Evolutionary conservation across 805 yeast species (phyloP).

Genomic region (Blastobotrys mokoenaii): DNA sequence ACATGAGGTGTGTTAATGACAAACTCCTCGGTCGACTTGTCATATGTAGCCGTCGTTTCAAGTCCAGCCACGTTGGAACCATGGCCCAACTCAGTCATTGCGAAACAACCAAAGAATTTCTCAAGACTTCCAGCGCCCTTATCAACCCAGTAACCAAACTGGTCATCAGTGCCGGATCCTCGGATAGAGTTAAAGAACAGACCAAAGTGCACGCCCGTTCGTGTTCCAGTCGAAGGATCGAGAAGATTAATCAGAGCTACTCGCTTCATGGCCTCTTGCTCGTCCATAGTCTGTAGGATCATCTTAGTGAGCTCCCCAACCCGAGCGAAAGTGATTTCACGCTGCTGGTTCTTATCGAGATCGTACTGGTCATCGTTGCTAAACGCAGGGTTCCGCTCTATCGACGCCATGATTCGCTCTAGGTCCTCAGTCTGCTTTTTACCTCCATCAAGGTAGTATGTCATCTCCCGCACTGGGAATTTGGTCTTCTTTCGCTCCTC

Average conservation of each 20-base stretch:
- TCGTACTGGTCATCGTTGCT: conserved; percentile 38
- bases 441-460: conserved; percentile 37
- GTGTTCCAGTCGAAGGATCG: conserved; percentile 73
- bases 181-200: conserved; percentile 69
- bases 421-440: conserved; percentile 31
- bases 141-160: conserved; percentile 72
- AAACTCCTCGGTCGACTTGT: conserved; percentile 57
- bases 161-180: conserved; percentile 83
- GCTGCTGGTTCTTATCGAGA: conserved; percentile 32
- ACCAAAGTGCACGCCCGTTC: conserved; percentile 82
- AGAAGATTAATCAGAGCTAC: conserved; percentile 23
- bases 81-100: conserved; percentile 88
- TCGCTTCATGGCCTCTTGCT: conserved; percentile 21
- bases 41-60: conserved; percentile 81
- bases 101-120: conserved; percentile 68
- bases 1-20: conserved; percentile 76
- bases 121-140: conserved; percentile 36
- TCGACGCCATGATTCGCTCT: conserved; percentile 33
- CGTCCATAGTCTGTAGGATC: conserved; percentile 2
- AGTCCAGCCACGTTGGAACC: conserved; percentile 92
- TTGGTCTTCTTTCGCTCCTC: conserved; percentile 31
- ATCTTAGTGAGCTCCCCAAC: conserved; percentile 21
- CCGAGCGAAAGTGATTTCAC: conserved; percentile 29
- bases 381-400: conserved; percentile 50
- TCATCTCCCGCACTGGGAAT: conserved; percentile 32